Base-by-base conservation (phyloP, 2,329 filamentous ascomycete genomes). In the Eutypella sp. region DNA sequence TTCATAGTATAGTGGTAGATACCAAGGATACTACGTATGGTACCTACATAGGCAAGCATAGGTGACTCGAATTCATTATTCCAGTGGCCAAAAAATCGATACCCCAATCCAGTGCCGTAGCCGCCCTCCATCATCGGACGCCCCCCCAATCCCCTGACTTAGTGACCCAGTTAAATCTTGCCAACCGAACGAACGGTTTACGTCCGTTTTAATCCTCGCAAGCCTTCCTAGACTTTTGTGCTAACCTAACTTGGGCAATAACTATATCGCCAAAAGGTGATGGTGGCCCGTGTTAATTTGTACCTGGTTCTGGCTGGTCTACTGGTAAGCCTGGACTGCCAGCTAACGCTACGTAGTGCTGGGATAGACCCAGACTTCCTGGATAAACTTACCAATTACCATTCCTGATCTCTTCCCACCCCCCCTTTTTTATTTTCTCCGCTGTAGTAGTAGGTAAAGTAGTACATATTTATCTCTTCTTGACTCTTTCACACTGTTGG, bases 131-230 rank as follows among this genome's bases (percentile, higher is more conserved):
- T 24, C 4, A 19, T 39, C 20, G 36, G 7, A n/a, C n/a, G n/a
- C n/a, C n/a, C n/a, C n/a, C n/a, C n/a, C n/a, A n/a, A n/a, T 15
- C 36, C 36, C 36, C 19, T 39, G 36, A 39, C 36, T 20, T 22
- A 19, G 36, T n/a, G 36, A 24, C 20, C 36, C 36, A n/a, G 20
- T 39, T 22, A 39, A 38, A 39, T 9, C 8, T 39, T 22, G 15
- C 36, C 36, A 39, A 39, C 36, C 36, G 20, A 39, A 39, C 36
- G 36, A 39, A 39, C 36, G 23, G 36, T 16, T 23, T 39, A 15
- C 23, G 19, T 39, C 20, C 36, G 11, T 24, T 39, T n/a, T 22
- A 20, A 23, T 23, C 10, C 20, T 16, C 6, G 13, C 10, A n/a
- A n/a, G n/a, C n/a, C n/a, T n/a, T n/a, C n/a, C n/a, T n/a, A n/a